Base-by-base conservation (phyloP, 176 grass and related monocot genomes). In the Lolium multiflorum region DNA sequence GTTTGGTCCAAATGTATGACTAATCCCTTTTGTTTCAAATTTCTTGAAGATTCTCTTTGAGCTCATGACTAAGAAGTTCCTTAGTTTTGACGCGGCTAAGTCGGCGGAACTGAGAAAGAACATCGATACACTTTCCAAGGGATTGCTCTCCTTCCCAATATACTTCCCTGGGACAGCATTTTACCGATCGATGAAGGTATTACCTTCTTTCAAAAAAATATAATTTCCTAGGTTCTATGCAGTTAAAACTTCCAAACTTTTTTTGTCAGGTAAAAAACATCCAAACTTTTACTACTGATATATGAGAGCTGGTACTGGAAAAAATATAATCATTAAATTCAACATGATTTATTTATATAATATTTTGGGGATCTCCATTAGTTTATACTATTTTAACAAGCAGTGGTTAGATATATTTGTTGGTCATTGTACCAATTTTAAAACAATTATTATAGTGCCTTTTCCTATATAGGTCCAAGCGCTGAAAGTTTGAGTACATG, bases 141-240 rank as follows among this genome's bases (percentile, higher is more conserved):
- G 26, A 31, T 31, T 66, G 25, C 26, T 66, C 25, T 66, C 62
- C 62, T 65, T 65, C 14, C 62, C 62, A 3, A 66, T 66, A 66
- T 66, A 35, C 31, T 64, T 64, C 11, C 61, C 24, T 5, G 61
- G 61, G 61, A 64, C 61, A 14, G 11, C 61, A 64, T 64, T 66
- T 35, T 66, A 66, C 62, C 25, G 62, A 66, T 66, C 12, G 14
- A 66, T 66, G 62, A 25, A 66, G 62, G 62, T 66, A 66, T 15
- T 58, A 58, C 18, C 56, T 58, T 57, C 17, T 0, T 21, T 58
- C 56, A 17, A 57, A 20, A 57, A 20, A 20, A 57, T 8, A 57
- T 2, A 20, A 8, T 20, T 20, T 57, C 3, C 16, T 18, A 55
- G 52, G 14, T 6, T 55, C 15, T 55, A 55, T 55, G 52, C 52